phyloP scores from a whole-genome alignment of 2,329 filamentous ascomycete genomes.

The Graphilbum fragrans region DNA sequence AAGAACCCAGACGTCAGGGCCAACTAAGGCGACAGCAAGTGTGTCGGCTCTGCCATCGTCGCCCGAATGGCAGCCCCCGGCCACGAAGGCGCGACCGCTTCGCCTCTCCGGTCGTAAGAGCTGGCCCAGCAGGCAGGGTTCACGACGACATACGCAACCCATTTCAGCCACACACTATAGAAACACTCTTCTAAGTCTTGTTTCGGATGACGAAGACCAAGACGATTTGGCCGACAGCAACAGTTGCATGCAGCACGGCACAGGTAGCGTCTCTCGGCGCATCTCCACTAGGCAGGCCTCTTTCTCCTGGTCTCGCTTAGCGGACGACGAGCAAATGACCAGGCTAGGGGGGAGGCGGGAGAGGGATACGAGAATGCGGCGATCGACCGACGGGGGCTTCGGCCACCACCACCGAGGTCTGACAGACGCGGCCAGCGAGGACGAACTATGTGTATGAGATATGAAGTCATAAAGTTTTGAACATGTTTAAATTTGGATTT shows the following conservation, averaged over 20 bases:
- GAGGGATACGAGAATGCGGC: too few species aligned
- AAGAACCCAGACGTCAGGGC: too few species aligned
- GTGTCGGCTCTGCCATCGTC: neutral
- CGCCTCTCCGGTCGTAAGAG: neutral
- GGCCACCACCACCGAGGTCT: neutral
- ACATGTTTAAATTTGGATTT: neutral
- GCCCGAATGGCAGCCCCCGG: neutral
- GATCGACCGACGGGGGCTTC: too few species aligned
- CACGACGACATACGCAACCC: too few species aligned
- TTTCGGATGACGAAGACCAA: conserved; percentile 7
- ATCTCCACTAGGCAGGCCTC: too few species aligned
- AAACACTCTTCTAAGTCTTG: conserved; percentile 3
- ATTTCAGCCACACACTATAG: neutral
- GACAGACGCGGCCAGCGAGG: conserved; percentile 5
- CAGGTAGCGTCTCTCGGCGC: too few species aligned
- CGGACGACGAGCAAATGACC: too few species aligned
- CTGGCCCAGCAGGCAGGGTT: neutral
- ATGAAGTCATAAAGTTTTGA: neutral
- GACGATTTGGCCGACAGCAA: neutral
- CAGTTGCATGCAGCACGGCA: neutral
- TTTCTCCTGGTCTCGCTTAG: too few species aligned
- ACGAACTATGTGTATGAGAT: conserved; percentile 11
- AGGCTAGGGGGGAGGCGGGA: too few species aligned
- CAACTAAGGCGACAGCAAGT: too few species aligned
- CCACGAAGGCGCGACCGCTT: neutral